phyloP scores from a whole-genome alignment of 129 eudicot genomes.

The Chrysanthemum lavandulifolium region DNA sequence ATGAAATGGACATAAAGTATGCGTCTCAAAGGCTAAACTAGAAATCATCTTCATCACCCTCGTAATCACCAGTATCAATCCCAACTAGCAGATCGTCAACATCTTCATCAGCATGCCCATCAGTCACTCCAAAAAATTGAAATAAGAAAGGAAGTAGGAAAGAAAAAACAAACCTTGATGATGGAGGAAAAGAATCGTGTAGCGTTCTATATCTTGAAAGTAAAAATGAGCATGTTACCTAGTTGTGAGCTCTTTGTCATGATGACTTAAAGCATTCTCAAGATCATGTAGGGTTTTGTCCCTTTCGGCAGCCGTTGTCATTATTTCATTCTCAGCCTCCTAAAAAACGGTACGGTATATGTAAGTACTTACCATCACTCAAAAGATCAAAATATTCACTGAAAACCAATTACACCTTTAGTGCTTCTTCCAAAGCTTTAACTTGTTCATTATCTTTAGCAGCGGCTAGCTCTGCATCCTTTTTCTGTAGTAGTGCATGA shows the following conservation, averaged over 20 bases:
- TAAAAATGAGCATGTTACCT: constrained; percentile 43
- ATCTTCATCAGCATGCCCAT: too few species aligned
- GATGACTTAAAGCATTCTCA: constrained; percentile 56
- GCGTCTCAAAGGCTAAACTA: too few species aligned
- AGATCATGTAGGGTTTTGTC: constrained; percentile 83
- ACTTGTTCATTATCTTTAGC: constrained; percentile 82
- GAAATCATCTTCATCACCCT: too few species aligned
- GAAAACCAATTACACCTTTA: constrained; percentile 52
- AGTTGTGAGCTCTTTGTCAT: constrained; percentile 59
- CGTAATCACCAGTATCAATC: too few species aligned
- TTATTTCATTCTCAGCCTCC: constrained; percentile 92
- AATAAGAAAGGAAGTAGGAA: too few species aligned
- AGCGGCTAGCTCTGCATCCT: constrained; percentile 88
- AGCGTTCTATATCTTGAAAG: constrained; percentile 10
- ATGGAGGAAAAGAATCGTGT: too few species aligned
- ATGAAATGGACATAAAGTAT: too few species aligned
- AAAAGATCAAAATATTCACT: constrained; percentile 4
- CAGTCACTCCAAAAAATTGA: too few species aligned
- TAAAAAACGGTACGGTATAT: constrained; percentile 24
- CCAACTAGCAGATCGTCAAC: too few species aligned
- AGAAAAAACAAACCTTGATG: too few species aligned
- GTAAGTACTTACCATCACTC: constrained; percentile 21
- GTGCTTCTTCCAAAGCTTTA: constrained; percentile 82
- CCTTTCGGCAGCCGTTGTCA: constrained; percentile 54
- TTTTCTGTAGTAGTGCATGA: constrained; percentile 94